Conservation (phyloP, 768 basidiomycete genomes). For the Boletus huronensis region DNA sequence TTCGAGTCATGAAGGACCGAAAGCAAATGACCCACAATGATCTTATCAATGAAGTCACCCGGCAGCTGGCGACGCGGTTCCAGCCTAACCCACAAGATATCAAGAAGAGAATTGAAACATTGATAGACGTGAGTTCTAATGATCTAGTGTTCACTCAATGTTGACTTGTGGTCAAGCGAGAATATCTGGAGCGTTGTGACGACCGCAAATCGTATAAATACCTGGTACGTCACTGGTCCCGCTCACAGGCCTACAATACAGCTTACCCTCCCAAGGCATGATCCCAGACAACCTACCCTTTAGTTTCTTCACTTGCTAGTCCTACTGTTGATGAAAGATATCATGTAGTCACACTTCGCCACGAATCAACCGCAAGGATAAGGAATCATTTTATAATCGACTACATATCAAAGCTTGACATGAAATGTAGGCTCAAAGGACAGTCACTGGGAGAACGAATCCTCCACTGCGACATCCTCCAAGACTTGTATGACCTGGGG, state of each 20-base stretch:
- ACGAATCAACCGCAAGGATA: not conserved
- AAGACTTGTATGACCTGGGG: constrained; percentile 35
- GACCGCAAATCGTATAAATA: constrained; percentile 89
- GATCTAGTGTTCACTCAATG: not conserved
- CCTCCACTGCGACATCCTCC: constrained; percentile 13
- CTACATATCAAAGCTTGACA: constrained; percentile 35
- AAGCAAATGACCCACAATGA: constrained; percentile 88
- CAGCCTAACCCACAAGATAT: constrained; percentile 80
- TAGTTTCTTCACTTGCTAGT: not conserved
- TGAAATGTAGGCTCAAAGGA: constrained; percentile 32
- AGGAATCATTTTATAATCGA: constrained; percentile 1
- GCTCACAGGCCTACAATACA: not conserved
- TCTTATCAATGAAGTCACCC: constrained; percentile 85
- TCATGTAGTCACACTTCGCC: not conserved
- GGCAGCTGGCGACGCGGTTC: constrained; percentile 82
- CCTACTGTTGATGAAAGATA: not conserved
- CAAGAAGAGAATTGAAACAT: constrained; percentile 88
- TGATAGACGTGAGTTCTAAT: constrained; percentile 75
- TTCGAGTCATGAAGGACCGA: constrained; percentile 95
- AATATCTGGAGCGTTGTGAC: constrained; percentile 88
- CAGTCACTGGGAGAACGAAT: not conserved
- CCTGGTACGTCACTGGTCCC: constrained; percentile 37
- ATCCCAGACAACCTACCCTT: constrained; percentile 6
- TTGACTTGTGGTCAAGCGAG: constrained; percentile 52
- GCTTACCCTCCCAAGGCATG: constrained; percentile 26